Evolutionary conservation across 2,329 filamentous ascomycete genomes (phyloP), one percentile per base, ranked within the genome.

Genomic region (Ceratocystis lukuohia): DNA sequence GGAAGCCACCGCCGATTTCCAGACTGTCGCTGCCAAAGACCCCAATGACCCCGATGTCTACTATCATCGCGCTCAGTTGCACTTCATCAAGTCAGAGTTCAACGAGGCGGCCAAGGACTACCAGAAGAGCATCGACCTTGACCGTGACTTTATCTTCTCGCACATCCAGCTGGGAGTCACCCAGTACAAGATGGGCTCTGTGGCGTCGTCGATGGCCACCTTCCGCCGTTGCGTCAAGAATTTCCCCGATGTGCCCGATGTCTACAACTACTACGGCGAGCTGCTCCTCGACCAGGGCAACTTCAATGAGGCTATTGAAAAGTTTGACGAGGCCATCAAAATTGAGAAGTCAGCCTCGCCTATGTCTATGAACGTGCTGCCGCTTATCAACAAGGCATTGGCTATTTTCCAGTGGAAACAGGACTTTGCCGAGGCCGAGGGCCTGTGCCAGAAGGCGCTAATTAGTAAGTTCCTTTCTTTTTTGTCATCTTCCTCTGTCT

Each of bases 261-360:
- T 97, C 50, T 99, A 97, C 83, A 99, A 99, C 83, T 99, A 99
- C 84, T 97, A 96, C 73, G 94, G 94, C 73, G 94, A 99, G 80
- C 83, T 99, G 66, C 83, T 99, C 67, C 86, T 99, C 65, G 94
- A 99, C 80, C 94, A 97, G 80, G 88, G 91, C 77, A 96, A 96
- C 77, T 97, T 88, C 78, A 82, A 89, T 68, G 93, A 99, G 75
- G 94, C 94, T 30, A 91, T 99, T 70, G 89, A 96, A 79, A 96
- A 96, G 79, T 99, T 99, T 73, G 94, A 99, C 76, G 94, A 87
- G 30, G 94, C 94, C n/a, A 92, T 97, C 70, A 92, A 97, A 74
- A 93, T 97, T 88, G 94, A 99, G 83, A 95, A 94, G 81, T 86
- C 90, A 77, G 87, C 86, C 70, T 95, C 95, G 80, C 92, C 92